Conservation (phyloP, 805 yeast genomes). For the Cyberlindnera euphorbiiphila region DNA sequence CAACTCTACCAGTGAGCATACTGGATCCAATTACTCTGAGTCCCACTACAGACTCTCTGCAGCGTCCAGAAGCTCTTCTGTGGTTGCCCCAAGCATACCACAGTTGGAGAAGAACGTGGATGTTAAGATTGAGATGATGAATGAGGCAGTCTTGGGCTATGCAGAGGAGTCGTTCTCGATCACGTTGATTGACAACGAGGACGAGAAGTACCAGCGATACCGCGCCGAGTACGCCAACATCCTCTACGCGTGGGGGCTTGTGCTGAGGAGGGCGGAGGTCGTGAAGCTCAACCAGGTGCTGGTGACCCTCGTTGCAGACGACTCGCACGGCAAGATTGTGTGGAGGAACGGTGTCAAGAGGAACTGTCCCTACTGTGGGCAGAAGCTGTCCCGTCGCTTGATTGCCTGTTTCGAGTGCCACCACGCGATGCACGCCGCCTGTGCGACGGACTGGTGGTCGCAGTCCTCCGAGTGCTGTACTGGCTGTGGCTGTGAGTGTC, state of each 20-base stretch:
- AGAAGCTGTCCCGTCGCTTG: constrained; percentile 54
- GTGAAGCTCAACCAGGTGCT: constrained; percentile 58
- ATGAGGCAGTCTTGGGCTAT: constrained; percentile 32
- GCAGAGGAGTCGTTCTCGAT: constrained; percentile 35
- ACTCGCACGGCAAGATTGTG: constrained; percentile 31
- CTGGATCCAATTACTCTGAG: constrained; percentile 23
- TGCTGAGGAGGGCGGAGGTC: constrained; percentile 73
- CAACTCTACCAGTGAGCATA: constrained; percentile 20
- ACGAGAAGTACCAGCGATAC: constrained; percentile 31
- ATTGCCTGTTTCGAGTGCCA: constrained; percentile 71
- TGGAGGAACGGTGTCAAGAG: constrained; percentile 30
- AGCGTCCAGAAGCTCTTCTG: constrained; percentile 27
- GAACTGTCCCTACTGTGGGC: constrained; percentile 66
- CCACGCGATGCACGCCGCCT: constrained; percentile 72
- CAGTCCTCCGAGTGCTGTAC: constrained; percentile 60
- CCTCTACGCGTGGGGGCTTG: constrained; percentile 78
- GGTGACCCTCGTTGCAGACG: constrained; percentile 28
- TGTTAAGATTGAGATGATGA: constrained; percentile 45
- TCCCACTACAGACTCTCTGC: constrained; percentile 19
- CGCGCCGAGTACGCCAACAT: constrained; percentile 76
- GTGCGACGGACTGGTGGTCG: constrained; percentile 82
- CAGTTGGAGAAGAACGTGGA: constrained; percentile 16
- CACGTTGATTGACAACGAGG: constrained; percentile 32
- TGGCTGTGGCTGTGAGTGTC: constrained; percentile 70
- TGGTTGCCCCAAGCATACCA: constrained; percentile 10